Conservation (phyloP, 148 eudicot species). For the Vaccinium vitisidaea region DNA sequence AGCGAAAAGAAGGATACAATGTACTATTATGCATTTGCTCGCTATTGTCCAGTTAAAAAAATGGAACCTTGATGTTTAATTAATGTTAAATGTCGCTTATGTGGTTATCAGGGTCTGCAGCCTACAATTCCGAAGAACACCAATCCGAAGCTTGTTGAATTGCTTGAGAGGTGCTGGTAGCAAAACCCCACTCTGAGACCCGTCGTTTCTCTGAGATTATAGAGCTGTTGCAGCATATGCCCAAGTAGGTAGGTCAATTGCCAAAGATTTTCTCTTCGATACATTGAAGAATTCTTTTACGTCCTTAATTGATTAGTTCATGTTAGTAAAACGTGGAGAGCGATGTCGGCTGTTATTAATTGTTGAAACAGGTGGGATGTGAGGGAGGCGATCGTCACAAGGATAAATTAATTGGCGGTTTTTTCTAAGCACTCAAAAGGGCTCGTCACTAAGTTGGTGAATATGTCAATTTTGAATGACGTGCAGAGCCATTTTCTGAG, state of each 20-base stretch:
- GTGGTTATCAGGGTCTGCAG: conserved; percentile 48
- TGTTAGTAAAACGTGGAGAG: not conserved
- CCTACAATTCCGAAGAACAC: conserved; percentile 60
- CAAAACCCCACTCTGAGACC: conserved; percentile 63
- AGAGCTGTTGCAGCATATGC: conserved; percentile 38
- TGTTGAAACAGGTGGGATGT: not conserved
- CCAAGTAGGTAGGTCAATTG: conserved; percentile 38
- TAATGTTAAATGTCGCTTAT: not conserved
- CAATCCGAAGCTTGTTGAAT: conserved; percentile 50
- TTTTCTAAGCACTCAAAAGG: conserved; percentile 22
- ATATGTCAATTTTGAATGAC: not conserved
- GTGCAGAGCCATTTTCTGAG: not conserved
- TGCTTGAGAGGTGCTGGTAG: conserved; percentile 71
- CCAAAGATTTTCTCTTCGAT: not conserved
- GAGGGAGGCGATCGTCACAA: conserved; percentile 1
- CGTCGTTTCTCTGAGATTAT: conserved; percentile 53
- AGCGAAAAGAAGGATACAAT: not conserved
- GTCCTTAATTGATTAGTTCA: conserved; percentile 28
- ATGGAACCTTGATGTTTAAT: not conserved
- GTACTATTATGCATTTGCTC: not conserved
- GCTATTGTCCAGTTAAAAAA: not conserved
- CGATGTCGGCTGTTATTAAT: not conserved
- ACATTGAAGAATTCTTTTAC: not conserved
- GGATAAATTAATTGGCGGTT: conserved; percentile 16
- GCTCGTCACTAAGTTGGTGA: conserved; percentile 13